Base-by-base conservation (phyloP, 2,329 filamentous ascomycete species). In the Fusarium sp. region DNA sequence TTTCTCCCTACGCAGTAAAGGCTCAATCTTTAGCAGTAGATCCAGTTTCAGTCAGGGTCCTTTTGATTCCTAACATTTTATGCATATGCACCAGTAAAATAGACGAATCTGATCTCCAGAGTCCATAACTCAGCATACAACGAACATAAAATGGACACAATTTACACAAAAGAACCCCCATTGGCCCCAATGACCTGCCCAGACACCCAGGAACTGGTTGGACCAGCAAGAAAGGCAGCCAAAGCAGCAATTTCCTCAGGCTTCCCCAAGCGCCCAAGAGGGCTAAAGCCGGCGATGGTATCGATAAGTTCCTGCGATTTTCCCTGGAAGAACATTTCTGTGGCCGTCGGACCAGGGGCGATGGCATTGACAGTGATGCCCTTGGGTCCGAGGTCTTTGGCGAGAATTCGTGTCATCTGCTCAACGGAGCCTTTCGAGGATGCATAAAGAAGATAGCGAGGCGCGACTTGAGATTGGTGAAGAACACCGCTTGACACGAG, bases 361-460 rank as follows among this genome's bases (percentile, higher is more conserved):
- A 68, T 61, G 2, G 63, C 42, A 12, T 68, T 68, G 7, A 68
- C 65, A 8, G 63, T 68, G 6, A 67, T 68, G 1, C 65, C 65
- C 31, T 41, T 67, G 7, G 54, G n/a, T 42, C 65, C 65, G 2
- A 68, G 51, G 0, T 68, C 63, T 36, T 68, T 68, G 9, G 65
- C 63, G 22, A 68, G 22, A 1, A 68, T 66, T n/a, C 63, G 17
- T 4, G 65, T 54, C 65, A 68, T 68, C 12, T 68, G 65, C 7
- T 68, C 65, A 5, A 68, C n/a, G 0, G 65, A 66, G 4, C 65
- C 65, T 18, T 68, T 68, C 3, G 52, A 26, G 1, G 65, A 65
- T 15, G 65, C 65, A 22, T 68, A 68, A 1, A 68, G 65, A 18
- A 67, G 65, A 18, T 68, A 68, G 7, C 47, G 65, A n/a, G 65